Conservation (phyloP, 2,329 filamentous ascomycete genomes). For the Periconia digitata region DNA sequence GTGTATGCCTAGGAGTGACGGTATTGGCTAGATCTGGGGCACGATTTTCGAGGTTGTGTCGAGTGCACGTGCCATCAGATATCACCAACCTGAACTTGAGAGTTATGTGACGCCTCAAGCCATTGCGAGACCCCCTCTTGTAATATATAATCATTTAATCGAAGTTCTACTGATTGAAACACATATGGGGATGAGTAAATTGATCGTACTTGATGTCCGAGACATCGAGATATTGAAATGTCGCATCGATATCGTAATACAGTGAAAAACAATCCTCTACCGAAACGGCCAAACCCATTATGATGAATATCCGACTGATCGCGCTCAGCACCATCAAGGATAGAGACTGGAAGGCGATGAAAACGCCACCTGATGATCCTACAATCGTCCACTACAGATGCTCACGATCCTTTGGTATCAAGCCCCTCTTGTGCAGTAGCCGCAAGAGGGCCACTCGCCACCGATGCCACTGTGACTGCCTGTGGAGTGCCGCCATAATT, state of each 20-base stretch:
- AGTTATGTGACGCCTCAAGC: no score
- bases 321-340: no score
- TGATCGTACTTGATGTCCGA: background rate
- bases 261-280: no score
- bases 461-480: slow-evolving; percentile 26
- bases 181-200: background rate
- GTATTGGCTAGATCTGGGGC: background rate
- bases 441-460: slow-evolving; percentile 30
- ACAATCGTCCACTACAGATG: background rate
- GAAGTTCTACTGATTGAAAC: background rate
- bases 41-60: background rate
- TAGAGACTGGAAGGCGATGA: slow-evolving; percentile 16
- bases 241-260: background rate
- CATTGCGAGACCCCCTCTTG: no score
- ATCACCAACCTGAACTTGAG: no score
- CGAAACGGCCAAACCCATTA: no score
- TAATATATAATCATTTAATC: background rate
- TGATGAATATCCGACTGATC: no score
- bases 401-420: background rate
- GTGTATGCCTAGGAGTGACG: no score
- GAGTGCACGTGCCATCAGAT: background rate
- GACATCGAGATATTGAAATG: background rate
- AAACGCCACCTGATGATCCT: slow-evolving; percentile 11
- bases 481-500: slow-evolving; percentile 66
- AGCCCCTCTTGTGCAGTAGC: slow-evolving; percentile 24